Evolutionary conservation across 768 basidiomycete species (phyloP), one percentile per base, ranked within the genome.

Genomic region (Brasilioporus rufonigricans): DNA sequence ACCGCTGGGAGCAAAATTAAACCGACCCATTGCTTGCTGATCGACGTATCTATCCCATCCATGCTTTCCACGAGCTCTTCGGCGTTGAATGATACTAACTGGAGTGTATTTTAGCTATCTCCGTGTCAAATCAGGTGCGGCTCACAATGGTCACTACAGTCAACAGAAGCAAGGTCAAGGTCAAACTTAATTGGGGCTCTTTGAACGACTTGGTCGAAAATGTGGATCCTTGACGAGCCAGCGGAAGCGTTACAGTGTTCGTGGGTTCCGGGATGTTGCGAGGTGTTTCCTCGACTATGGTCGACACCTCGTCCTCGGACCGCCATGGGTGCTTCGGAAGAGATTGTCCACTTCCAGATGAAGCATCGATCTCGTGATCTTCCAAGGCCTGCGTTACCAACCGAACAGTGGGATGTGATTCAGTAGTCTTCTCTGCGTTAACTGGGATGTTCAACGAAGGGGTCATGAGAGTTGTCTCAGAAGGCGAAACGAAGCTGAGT

Each of bases 11-110:
- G 79, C 14, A 98, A 67, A 61, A 98, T 92, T 33, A 98, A 74
- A 16, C 86, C 93, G 53, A 95, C 79, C 86, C 92, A 98, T 68
- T 93, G 89, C 59, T 90, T 89, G 65, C 83, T 87, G 57, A 98
- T 82, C 4, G 76, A 76, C 19, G 64, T 72, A 1, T 87, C 86
- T 50, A 96, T 76, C 36, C 83, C 85, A 65, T 93, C 82, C 82
- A 97, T 91, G 9, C 89, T 85, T 64, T 83, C 85, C 9, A 98
- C 93, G 16, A 98, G 76, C 71, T 78, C 83, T 61, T 87, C 87
- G 11, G 87, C 86, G 7, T 79, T 85, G 53, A 88, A 67, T 12
- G 83, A 77, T 23, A 81, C 83, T 6, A 84, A 60, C 78, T 81
- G 32, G 32, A 44, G 14, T 13, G 1, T 18, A 33, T 24, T 35